Percentiles rank a stretch among this genome's conserved stretches.
These are phyloP conservation scores for Nothophytophthora sp. DNA, from an alignment of 352 stramenopile genomes.

Conservation along the genomic window DNA sequence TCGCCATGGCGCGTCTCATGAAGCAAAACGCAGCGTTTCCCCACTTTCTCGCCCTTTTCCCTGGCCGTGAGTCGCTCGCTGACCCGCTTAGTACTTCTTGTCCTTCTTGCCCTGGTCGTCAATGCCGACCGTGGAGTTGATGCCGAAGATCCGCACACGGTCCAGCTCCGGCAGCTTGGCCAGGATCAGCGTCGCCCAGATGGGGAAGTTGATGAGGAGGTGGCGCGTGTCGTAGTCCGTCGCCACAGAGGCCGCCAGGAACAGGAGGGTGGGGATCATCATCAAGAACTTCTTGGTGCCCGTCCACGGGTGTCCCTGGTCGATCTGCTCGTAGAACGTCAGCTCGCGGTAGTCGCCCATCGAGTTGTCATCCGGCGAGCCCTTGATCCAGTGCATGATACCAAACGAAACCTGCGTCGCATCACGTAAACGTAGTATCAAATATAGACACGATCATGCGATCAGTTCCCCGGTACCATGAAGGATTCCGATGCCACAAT, in stretches of 20 bases:
- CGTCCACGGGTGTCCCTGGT: slow-evolving; percentile 91
- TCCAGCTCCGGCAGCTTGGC: slow-evolving; percentile 94
- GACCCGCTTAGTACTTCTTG: slow-evolving; percentile 48
- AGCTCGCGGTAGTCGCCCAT: slow-evolving; percentile 94
- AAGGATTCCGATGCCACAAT: background rate
- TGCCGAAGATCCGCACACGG: slow-evolving; percentile 95
- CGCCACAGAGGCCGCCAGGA: slow-evolving; percentile 83
- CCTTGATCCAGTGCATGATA: slow-evolving; percentile 97
- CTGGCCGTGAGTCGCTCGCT: slow-evolving; percentile 8
- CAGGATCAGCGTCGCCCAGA: slow-evolving; percentile 92
- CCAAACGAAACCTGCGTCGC: slow-evolving; percentile 83
- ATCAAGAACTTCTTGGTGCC: slow-evolving; percentile 94
- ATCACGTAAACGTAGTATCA: background rate
- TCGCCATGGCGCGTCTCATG: slow-evolving; percentile 1
- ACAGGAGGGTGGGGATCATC: slow-evolving; percentile 92
- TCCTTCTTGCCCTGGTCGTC: slow-evolving; percentile 75
- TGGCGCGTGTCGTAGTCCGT: slow-evolving; percentile 89
- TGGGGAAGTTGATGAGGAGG: slow-evolving; percentile 90
- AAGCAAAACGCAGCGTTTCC: slow-evolving; percentile 5
- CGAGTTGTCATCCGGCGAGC: slow-evolving; percentile 91
- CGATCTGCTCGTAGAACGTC: slow-evolving; percentile 97
- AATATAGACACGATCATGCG: slow-evolving; percentile 11
- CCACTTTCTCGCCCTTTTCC: slow-evolving; percentile 1
- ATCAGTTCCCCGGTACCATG: slow-evolving; percentile 7
- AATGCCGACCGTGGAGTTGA: slow-evolving; percentile 96